These are phyloP conservation scores for Maudiozyma bulderi DNA, from an alignment of 805 yeast species.

Conservation along the genomic window DNA sequence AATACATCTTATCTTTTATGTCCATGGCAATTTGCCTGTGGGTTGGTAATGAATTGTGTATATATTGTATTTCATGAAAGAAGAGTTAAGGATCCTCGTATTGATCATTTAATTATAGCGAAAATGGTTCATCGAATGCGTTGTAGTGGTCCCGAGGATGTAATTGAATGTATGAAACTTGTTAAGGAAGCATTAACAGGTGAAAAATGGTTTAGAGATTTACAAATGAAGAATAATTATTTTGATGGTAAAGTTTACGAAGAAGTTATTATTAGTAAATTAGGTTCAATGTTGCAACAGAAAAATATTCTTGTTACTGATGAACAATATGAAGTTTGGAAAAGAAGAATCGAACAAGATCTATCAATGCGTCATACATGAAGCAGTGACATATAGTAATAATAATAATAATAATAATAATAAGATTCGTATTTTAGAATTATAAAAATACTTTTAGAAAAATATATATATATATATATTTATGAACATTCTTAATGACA, in stretches of 20 bases:
- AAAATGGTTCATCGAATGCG: conserved; percentile 45
- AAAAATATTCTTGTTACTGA: conserved; percentile 25
- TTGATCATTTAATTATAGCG: conserved; percentile 38
- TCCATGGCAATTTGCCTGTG: conserved; percentile 65
- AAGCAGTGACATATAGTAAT: background rate
- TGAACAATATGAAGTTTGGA: conserved; percentile 30
- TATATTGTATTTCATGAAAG: conserved; percentile 42
- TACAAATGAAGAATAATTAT: conserved; percentile 37
- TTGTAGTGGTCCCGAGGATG: conserved; percentile 38
- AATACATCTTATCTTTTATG: conserved; percentile 46
- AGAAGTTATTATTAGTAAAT: conserved; percentile 14
- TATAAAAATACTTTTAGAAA: too few species aligned
- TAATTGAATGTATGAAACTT: conserved; percentile 43
- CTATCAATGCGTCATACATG: conserved; percentile 13
- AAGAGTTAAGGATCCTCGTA: conserved; percentile 39
- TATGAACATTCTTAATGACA: too few species aligned
- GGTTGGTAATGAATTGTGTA: conserved; percentile 51
- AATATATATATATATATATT: too few species aligned
- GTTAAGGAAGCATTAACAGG: conserved; percentile 46
- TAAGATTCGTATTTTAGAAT: too few species aligned
- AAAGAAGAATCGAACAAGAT: conserved; percentile 21
- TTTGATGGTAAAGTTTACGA: conserved; percentile 25
- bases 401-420: background rate
- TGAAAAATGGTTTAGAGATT: conserved; percentile 52
- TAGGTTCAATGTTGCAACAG: conserved; percentile 32